Evolutionary conservation across 1,284 basidiomycete species (phyloP).

Genomic region (Sphaerobolus stellatus): DNA sequence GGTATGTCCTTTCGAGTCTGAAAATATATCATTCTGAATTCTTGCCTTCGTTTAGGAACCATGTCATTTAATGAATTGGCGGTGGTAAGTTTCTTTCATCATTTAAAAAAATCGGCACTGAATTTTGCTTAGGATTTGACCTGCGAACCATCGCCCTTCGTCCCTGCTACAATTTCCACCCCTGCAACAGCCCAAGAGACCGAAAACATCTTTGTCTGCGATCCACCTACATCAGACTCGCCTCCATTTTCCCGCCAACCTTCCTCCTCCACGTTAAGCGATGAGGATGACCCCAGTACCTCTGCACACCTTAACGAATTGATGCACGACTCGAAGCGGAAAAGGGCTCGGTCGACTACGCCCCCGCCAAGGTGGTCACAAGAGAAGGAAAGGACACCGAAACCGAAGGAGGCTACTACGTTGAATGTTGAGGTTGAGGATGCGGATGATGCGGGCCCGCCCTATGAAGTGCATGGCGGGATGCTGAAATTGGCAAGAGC

Average conservation of each 20-base stretch:
- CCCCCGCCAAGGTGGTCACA: background rate
- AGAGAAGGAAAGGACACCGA: background rate
- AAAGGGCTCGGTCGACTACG: too few relatives aligned
- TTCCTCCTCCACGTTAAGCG: background rate
- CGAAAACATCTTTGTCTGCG: background rate
- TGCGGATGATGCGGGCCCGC: conserved; percentile 24
- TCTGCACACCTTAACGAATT: background rate
- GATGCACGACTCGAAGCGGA: too few relatives aligned
- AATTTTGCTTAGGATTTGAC: conserved; percentile 53
- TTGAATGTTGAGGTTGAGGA: conserved; percentile 20
- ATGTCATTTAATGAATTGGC: conserved; percentile 82
- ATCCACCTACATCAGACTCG: background rate
- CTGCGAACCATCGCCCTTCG: conserved; percentile 69
- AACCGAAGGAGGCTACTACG: conserved; percentile 12
- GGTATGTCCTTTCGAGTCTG: conserved; percentile 34
- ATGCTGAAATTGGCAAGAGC: conserved; percentile 76
- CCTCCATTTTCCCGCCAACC: background rate
- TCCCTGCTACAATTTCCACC: conserved; percentile 44
- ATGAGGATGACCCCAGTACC: background rate
- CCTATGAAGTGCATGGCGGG: conserved; percentile 70
- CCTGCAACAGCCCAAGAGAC: conserved; percentile 24
- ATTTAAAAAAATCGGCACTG: background rate
- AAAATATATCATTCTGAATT: conserved; percentile 7
- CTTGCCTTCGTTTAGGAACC: conserved; percentile 47
- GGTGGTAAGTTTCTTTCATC: conserved; percentile 34